Conservation (phyloP, 2,329 filamentous ascomycete genomes). For the Microdochium bolleyi region DNA sequence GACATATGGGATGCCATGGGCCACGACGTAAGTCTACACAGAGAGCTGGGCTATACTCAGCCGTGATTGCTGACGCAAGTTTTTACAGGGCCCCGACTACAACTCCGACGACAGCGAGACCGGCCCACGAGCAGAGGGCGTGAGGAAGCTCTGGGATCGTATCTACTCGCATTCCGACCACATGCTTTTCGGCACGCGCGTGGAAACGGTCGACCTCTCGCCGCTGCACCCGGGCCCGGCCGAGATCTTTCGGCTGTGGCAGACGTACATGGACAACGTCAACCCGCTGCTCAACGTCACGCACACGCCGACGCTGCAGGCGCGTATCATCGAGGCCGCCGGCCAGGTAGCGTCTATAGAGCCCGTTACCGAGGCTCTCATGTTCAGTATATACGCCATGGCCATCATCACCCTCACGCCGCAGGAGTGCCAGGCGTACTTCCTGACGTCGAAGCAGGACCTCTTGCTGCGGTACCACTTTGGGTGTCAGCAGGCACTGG, state of each 20-base stretch:
- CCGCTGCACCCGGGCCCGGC: constrained; percentile 39
- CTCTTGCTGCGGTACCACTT: constrained; percentile 35
- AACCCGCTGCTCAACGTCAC: constrained; percentile 52
- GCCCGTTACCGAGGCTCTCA: constrained; percentile 40
- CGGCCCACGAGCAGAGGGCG: constrained; percentile 21
- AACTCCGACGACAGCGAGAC: constrained; percentile 16
- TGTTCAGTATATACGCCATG: constrained; percentile 45
- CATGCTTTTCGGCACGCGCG: constrained; percentile 42
- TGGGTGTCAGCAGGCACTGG: constrained; percentile 44
- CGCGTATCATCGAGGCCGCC: constrained; percentile 40
- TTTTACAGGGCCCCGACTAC: constrained; percentile 6
- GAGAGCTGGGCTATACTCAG: constrained; percentile 6
- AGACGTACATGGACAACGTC: constrained; percentile 49
- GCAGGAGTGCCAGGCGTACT: constrained; percentile 31
- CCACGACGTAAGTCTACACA: constrained; percentile 23
- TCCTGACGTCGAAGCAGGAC: constrained; percentile 29
- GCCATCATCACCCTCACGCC: constrained; percentile 31
- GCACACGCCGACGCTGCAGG: constrained; percentile 46
- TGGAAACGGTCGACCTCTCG: constrained; percentile 31
- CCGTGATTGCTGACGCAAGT: background rate
- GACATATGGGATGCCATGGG: constrained; percentile 37
- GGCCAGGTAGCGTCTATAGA: constrained; percentile 29
- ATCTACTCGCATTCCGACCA: constrained; percentile 31
- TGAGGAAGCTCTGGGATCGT: constrained; percentile 35
- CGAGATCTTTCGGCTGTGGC: constrained; percentile 44